phyloP scores from a whole-genome alignment of 2,329 filamentous ascomycete species.

The Fusarium sp. region DNA sequence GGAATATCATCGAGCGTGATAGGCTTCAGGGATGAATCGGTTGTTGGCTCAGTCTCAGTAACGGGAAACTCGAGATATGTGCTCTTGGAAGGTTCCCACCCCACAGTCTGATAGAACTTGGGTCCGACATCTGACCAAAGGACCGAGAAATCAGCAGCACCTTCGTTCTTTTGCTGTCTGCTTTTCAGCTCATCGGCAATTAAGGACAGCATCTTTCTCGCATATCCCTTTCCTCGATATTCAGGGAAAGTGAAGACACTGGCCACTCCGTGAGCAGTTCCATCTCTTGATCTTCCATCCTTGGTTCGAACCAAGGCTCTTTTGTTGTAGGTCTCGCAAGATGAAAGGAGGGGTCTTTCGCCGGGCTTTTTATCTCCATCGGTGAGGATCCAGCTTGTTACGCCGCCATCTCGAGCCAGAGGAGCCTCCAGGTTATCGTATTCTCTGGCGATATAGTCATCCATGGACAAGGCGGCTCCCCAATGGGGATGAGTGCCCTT shows the following conservation, averaged over 20 bases:
- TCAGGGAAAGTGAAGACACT: slow-evolving; percentile 80
- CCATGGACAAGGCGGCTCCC: slow-evolving; percentile 64
- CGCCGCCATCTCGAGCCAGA: slow-evolving; percentile 66
- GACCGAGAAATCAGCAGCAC: slow-evolving; percentile 71
- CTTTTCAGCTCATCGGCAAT: slow-evolving; percentile 58
- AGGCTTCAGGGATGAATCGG: slow-evolving; percentile 45
- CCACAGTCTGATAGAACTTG: slow-evolving; percentile 78
- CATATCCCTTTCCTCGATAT: slow-evolving; percentile 79
- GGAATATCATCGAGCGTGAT: slow-evolving; percentile 70
- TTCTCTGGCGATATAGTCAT: slow-evolving; percentile 70
- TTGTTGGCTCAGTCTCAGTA: slow-evolving; percentile 41
- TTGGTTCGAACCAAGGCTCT: slow-evolving; percentile 58
- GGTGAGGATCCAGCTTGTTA: slow-evolving; percentile 73
- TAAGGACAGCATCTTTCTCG: slow-evolving; percentile 77
- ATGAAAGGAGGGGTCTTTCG: slow-evolving; percentile 66
- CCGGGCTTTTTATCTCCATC: slow-evolving; percentile 51
- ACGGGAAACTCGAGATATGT: slow-evolving; percentile 72
- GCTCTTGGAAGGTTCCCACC: slow-evolving; percentile 81
- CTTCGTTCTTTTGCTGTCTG: slow-evolving; percentile 39
- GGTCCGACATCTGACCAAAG: slow-evolving; percentile 90
- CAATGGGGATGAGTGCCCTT: slow-evolving; percentile 65
- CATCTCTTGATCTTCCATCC: slow-evolving; percentile 56
- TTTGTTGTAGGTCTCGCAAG: slow-evolving; percentile 73
- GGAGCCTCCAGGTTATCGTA: slow-evolving; percentile 65
- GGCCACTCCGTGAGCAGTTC: slow-evolving; percentile 76